Evolutionary conservation across 495 filamentous ascomycete genomes (phyloP), one percentile per base, ranked within the genome.

Genomic region (Podospora fimiseda): DNA sequence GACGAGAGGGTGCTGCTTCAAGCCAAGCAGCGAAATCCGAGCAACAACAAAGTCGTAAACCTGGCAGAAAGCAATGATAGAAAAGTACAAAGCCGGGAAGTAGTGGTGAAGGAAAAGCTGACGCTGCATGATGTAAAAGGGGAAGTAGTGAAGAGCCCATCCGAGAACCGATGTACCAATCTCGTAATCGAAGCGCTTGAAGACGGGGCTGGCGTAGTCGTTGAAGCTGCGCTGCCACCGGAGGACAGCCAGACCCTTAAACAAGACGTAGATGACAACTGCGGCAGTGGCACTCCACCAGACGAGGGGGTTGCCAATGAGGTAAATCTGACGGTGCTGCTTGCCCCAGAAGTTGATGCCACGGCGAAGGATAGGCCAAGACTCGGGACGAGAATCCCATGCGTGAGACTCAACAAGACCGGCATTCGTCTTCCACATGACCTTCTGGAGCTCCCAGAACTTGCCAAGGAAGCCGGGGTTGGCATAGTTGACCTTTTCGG

Each of bases 321-420:
- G 83, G 67, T 98, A 98, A 57, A 98, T 87, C 71, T 98, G 93
- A 55, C 90, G 88, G 62, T 95, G 76, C 51, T 96, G 80, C 60
- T 87, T 90, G 52, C 93, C 93, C 93, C 93, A 98, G 80, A 98
- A 98, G 74, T 98, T 98, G 78, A 98, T 98, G 53, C 93, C 93
- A 56, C 93, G 90, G 56, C 83, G 83, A 49, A 98, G 80, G 49
- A 95, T 81, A 15, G 93, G 93, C 93, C 93, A 98, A 16, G 89
- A 91, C 14, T 84, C 82, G 11, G 93, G 93, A 27, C 93, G 86
- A 43, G 93, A 97, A 68, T 98, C 93, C 93, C 93, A 98, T 45
- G 90, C 88, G 63, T 98, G 93, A 37, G 90, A 95, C 65, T 97
- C 93, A 23, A 94, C 88, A 50, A 98, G 81, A 23, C 93, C 94